phyloP scores from a whole-genome alignment of 2,329 filamentous ascomycete genomes.

The Aspergillus calidoustus region DNA sequence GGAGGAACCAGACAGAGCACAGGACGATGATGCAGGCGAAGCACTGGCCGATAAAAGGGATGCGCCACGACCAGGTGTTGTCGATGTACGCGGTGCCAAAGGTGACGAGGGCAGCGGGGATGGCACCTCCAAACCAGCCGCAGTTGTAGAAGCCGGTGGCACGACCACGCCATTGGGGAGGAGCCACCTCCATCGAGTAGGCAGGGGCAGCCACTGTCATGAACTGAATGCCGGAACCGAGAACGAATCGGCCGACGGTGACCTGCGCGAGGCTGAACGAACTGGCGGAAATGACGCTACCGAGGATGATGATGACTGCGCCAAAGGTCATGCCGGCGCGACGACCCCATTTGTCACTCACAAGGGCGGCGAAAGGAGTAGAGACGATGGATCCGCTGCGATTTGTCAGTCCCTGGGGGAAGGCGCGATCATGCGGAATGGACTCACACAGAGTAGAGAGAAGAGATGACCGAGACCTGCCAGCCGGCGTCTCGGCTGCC shows the following conservation, averaged over 20 bases:
- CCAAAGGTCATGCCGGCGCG: constrained; percentile 53
- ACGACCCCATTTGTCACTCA: constrained; percentile 54
- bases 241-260: constrained; percentile 53
- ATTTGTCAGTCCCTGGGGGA: background rate
- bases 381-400: constrained; percentile 45
- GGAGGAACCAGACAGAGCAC: constrained; percentile 57
- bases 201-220: constrained; percentile 56
- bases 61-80: constrained; percentile 61
- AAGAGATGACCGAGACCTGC: constrained; percentile 47
- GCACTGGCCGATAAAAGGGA: constrained; percentile 70
- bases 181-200: constrained; percentile 54
- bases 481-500: constrained; percentile 42
- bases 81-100: constrained; percentile 53
- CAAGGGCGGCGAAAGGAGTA: constrained; percentile 47
- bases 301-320: constrained; percentile 50
- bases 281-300: constrained; percentile 50
- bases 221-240: constrained; percentile 53
- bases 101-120: constrained; percentile 55
- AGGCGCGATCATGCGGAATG: background rate
- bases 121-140: constrained; percentile 57
- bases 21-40: constrained; percentile 63
- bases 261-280: constrained; percentile 43
- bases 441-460: constrained; percentile 55
- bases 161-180: constrained; percentile 57
- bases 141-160: constrained; percentile 55